Conservation (phyloP, 1,284 basidiomycete species). For the Tylopilus sp. region DNA sequence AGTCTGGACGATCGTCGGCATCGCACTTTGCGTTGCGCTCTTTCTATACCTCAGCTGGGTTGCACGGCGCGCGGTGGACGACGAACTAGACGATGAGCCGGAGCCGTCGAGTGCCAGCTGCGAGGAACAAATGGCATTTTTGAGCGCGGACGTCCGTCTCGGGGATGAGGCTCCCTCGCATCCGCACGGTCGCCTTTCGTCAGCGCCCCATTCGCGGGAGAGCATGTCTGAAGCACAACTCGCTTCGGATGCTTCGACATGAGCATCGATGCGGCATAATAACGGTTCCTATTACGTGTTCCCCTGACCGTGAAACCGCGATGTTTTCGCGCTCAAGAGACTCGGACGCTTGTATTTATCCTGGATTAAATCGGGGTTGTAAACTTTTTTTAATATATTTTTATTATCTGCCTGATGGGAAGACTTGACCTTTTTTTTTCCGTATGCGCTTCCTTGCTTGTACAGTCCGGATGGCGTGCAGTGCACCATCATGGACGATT, state of each 20-base stretch:
- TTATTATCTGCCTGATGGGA: too few relatives aligned
- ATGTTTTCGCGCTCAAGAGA: conserved; percentile 4
- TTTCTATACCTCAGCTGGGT: conserved; percentile 76
- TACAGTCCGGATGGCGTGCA: conserved; percentile 9
- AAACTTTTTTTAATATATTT: conserved; percentile 18
- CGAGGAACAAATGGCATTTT: conserved; percentile 47
- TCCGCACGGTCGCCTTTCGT: conserved; percentile 19
- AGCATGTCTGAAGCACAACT: conserved; percentile 29
- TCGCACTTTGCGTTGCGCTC: conserved; percentile 68
- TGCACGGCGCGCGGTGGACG: conserved; percentile 76
- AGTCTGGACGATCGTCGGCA: conserved; percentile 65
- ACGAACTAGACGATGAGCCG: conserved; percentile 59
- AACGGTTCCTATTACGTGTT: neutral
- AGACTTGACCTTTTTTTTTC: conserved; percentile 2
- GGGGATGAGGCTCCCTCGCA: conserved; percentile 23
- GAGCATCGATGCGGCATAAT: conserved; percentile 14
- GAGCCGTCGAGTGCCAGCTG: conserved; percentile 35
- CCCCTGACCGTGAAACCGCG: neutral
- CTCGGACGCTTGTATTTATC: conserved; percentile 20
- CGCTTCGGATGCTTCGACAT: conserved; percentile 15
- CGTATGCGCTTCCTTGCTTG: conserved; percentile 12
- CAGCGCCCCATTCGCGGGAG: conserved; percentile 22
- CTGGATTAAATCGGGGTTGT: conserved; percentile 17
- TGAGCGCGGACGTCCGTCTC: conserved; percentile 17
- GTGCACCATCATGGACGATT: conserved; percentile 6